Conservation (phyloP, 164 flowering plant genomes). For the Stephania cephalantha region DNA sequence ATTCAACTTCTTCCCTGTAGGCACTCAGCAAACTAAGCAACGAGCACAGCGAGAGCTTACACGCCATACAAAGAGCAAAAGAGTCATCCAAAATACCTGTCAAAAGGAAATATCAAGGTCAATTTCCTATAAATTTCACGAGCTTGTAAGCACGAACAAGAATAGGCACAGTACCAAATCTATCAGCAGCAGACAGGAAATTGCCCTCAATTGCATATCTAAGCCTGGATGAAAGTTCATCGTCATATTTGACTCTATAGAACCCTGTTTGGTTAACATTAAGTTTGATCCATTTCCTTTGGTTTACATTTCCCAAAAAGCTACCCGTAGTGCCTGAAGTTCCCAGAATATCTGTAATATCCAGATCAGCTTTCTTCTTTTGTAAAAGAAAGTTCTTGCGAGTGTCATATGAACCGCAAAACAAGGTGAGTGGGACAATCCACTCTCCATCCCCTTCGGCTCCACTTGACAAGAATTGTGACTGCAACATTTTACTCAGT, state of each 20-base stretch:
- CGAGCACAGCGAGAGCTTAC: constrained; percentile 60
- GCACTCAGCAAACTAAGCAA: constrained; percentile 82
- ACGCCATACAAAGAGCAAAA: constrained; percentile 75
- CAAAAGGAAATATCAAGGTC: constrained; percentile 8
- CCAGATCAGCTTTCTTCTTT: constrained; percentile 35
- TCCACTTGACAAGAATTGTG: constrained; percentile 75
- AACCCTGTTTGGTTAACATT: constrained; percentile 90
- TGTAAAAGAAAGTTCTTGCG: constrained; percentile 52
- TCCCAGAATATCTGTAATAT: constrained; percentile 33
- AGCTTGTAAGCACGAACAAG: neutral
- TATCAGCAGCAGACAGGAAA: constrained; percentile 61
- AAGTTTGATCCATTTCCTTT: constrained; percentile 59
- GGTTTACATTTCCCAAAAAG: constrained; percentile 1
- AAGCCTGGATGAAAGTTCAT: constrained; percentile 61
- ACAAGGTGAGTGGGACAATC: constrained; percentile 85
- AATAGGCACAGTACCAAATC: constrained; percentile 54
- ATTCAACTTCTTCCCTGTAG: constrained; percentile 73
- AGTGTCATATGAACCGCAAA: constrained; percentile 64
- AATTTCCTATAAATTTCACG: neutral
- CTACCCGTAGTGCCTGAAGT: constrained; percentile 17
- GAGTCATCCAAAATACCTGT: constrained; percentile 90
- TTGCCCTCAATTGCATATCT: constrained; percentile 63
- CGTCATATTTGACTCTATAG: constrained; percentile 94
- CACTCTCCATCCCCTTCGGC: constrained; percentile 68
- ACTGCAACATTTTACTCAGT: constrained; percentile 36